These are phyloP conservation scores for Clitopilus passeckerianus DNA, from an alignment of 768 basidiomycete species.

Conservation along the genomic window DNA sequence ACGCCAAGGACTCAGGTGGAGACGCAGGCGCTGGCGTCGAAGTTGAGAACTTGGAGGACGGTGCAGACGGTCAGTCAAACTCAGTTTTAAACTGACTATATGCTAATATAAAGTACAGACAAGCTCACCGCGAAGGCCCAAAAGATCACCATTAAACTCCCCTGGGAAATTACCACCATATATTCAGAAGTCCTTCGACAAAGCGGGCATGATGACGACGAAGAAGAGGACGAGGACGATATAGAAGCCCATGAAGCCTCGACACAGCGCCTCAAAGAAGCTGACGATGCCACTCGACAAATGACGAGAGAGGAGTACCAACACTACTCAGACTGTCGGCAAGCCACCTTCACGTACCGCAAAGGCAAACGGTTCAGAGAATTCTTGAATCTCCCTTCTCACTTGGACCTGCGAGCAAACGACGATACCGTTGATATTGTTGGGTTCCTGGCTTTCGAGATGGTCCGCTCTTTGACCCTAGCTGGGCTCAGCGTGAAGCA, in stretches of 20 bases:
- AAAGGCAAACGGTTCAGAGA: conserved; percentile 98
- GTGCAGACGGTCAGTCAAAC: conserved; percentile 60
- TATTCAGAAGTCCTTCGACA: conserved; percentile 82
- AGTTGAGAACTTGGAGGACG: conserved; percentile 80
- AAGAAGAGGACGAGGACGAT: conserved; percentile 95
- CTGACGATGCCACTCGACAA: conserved; percentile 89
- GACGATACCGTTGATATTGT: conserved; percentile 97
- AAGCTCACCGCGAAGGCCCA: conserved; percentile 80
- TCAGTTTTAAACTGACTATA: background rate
- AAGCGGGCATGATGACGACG: conserved; percentile 80
- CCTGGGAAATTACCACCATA: conserved; percentile 92
- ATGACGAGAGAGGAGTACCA: conserved; percentile 98
- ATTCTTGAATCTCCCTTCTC: conserved; percentile 83
- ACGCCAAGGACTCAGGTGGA: conserved; percentile 86
- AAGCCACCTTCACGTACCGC: conserved; percentile 94
- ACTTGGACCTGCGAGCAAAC: conserved; percentile 84
- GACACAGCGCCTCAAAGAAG: conserved; percentile 87
- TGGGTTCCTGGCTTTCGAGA: conserved; percentile 95
- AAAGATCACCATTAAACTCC: conserved; percentile 91
- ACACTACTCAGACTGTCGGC: conserved; percentile 94
- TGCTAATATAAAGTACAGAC: conserved; percentile 35
- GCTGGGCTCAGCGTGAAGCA: conserved; percentile 84
- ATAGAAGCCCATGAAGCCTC: conserved; percentile 94
- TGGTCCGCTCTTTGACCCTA: conserved; percentile 90
- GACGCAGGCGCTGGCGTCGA: conserved; percentile 78